Conservation (phyloP, 495 filamentous ascomycete genomes). For the Cladorrhinum samala region DNA sequence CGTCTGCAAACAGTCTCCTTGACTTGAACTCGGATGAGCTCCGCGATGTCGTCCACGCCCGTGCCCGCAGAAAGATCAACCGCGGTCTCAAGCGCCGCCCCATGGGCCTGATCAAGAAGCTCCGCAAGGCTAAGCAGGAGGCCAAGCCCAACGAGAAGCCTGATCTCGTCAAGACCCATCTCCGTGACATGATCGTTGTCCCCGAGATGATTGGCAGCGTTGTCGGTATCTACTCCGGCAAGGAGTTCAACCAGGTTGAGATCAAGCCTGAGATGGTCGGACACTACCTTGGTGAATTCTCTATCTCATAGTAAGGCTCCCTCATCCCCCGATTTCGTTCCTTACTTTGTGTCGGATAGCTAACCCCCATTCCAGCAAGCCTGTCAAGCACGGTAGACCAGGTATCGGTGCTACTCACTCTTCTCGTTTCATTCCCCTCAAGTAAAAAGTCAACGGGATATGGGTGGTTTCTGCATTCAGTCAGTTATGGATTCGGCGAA, state of each 20-base stretch:
- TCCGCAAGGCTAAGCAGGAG: slow-evolving; percentile 99
- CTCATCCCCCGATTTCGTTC: neutral
- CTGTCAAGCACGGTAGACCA: slow-evolving; percentile 99
- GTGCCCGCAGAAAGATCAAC: slow-evolving; percentile 98
- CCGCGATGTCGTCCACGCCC: slow-evolving; percentile 97
- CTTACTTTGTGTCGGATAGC: slow-evolving; percentile 16
- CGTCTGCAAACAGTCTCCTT: slow-evolving; percentile 56
- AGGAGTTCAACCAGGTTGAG: slow-evolving; percentile 99
- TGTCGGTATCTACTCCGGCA: slow-evolving; percentile 98
- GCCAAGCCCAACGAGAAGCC: slow-evolving; percentile 99
- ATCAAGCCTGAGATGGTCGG: slow-evolving; percentile 99
- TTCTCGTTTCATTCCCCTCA: slow-evolving; percentile 99
- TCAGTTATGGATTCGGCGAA: slow-evolving; percentile 38
- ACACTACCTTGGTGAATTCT: slow-evolving; percentile 98
- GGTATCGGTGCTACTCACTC: slow-evolving; percentile 99
- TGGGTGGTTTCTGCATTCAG: slow-evolving; percentile 37
- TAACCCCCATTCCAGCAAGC: slow-evolving; percentile 65
- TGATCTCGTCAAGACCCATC: slow-evolving; percentile 97
- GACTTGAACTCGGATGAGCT: slow-evolving; percentile 98
- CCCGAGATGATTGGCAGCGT: slow-evolving; percentile 99
- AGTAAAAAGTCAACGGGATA: slow-evolving; percentile 59
- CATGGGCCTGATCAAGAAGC: slow-evolving; percentile 99
- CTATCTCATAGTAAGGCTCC: slow-evolving; percentile 89
- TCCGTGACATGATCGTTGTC: slow-evolving; percentile 99
- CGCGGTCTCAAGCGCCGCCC: slow-evolving; percentile 99